Conservation (phyloP, 1,284 basidiomycete species). For the Marasmius sp. region DNA sequence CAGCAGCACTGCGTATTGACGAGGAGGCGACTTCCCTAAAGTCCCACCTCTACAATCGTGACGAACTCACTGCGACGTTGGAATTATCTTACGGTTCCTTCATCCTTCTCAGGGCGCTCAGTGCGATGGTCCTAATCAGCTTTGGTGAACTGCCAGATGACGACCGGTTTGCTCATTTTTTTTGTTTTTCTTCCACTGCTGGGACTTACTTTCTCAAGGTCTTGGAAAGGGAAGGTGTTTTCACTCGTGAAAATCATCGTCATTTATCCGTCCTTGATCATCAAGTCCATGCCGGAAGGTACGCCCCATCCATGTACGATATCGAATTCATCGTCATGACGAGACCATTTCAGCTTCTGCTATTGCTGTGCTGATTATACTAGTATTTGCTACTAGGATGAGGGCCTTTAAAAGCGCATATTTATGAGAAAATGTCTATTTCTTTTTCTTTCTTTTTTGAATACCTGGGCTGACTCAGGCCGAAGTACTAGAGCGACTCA, state of each 20-base stretch:
- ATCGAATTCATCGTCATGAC: neutral
- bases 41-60: constrained; percentile 88
- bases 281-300: constrained; percentile 97
- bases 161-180: constrained; percentile 39
- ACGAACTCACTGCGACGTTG: constrained; percentile 92
- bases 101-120: constrained; percentile 79
- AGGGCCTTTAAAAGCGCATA: too few species aligned
- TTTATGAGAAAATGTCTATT: too few species aligned
- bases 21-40: constrained; percentile 91
- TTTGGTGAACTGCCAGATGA: constrained; percentile 79
- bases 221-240: constrained; percentile 83
- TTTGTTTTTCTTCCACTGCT: neutral
- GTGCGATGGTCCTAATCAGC: constrained; percentile 75
- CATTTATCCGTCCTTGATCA: constrained; percentile 92
- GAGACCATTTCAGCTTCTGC: constrained; percentile 67
- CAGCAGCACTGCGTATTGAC: constrained; percentile 74
- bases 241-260: constrained; percentile 93
- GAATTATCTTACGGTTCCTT: constrained; percentile 78
- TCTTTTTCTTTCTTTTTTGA: too few species aligned
- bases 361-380: constrained; percentile 92
- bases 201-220: constrained; percentile 37
- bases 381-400: constrained; percentile 90
- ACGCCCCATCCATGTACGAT: constrained; percentile 12
- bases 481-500: too few species aligned
- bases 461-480: too few species aligned